These are phyloP conservation scores for Orbilia quercus DNA, from an alignment of 2,329 filamentous ascomycete species.

Conservation along the genomic window DNA sequence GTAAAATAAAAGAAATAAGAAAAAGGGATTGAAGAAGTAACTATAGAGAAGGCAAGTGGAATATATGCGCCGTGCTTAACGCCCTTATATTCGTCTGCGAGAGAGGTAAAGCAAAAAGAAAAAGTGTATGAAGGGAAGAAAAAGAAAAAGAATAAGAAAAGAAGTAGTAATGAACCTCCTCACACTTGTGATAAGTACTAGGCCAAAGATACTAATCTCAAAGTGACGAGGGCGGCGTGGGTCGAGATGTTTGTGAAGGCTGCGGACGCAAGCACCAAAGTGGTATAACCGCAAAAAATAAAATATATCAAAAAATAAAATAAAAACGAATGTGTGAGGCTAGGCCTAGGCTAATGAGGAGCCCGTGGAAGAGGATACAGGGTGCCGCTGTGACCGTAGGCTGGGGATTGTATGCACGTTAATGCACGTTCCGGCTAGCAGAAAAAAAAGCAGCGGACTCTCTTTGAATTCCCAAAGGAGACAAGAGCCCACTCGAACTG, in stretches of 20 bases:
- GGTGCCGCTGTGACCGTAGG: conserved; percentile 55
- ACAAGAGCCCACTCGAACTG: conserved; percentile 40
- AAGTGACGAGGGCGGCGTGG: conserved; percentile 44
- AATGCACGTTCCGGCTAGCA: conserved; percentile 57
- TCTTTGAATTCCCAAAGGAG: conserved; percentile 54
- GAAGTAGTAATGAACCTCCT: conserved; percentile 33
- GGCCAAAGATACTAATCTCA: conserved; percentile 49
- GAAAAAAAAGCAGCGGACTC: conserved; percentile 45
- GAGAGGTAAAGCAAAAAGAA: conserved; percentile 3
- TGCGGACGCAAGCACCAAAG: conserved; percentile 49
- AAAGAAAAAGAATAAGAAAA: too few relatives aligned
- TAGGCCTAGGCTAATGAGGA: conserved; percentile 36
- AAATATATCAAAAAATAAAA: conserved; percentile 5
- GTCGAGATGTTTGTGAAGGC: conserved; percentile 49
- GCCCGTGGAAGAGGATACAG: conserved; percentile 56
- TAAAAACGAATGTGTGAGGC: conserved; percentile 43
- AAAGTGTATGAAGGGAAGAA: too few relatives aligned
- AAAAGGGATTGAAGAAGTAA: conserved; percentile 47
- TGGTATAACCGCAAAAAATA: conserved; percentile 52
- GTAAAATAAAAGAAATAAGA: not conserved
- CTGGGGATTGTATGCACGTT: conserved; percentile 57
- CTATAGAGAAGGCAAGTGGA: conserved; percentile 23
- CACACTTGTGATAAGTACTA: conserved; percentile 51
- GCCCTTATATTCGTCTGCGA: conserved; percentile 51
- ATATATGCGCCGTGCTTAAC: conserved; percentile 56